These are phyloP conservation scores for Fusarium agapanthi DNA, from an alignment of 2,329 filamentous ascomycete genomes.

Conservation along the genomic window DNA sequence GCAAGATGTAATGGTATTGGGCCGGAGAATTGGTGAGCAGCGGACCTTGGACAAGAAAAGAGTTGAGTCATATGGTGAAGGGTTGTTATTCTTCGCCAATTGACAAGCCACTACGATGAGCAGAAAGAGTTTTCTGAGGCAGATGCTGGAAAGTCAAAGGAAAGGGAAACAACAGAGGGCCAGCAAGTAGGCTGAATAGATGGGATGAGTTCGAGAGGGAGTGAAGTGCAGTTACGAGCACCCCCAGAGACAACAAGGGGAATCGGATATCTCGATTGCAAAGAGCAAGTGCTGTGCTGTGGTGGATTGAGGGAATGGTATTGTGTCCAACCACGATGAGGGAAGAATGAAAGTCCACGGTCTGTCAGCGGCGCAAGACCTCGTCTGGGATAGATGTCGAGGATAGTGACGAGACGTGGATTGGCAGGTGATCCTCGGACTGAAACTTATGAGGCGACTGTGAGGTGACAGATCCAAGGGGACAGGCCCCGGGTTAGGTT, in stretches of 20 bases:
- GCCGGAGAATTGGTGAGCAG: conserved; percentile 10
- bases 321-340: conserved; percentile 32
- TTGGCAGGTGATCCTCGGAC: conserved; percentile 37
- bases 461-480: conserved; percentile 36
- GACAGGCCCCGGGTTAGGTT: conserved; percentile 22
- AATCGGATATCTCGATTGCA: conserved; percentile 42
- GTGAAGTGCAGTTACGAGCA: conserved; percentile 28
- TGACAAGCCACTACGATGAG: conserved; percentile 28
- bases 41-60: conserved; percentile 8
- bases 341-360: conserved; percentile 18
- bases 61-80: conserved; percentile 19
- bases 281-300: conserved; percentile 21
- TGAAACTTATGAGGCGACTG: conserved; percentile 38
- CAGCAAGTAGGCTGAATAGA: conserved; percentile 5
- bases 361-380: conserved; percentile 32
- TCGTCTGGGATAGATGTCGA: conserved; percentile 26
- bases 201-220: conserved; percentile 22
- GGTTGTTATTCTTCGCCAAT: conserved; percentile 14
- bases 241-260: conserved; percentile 20
- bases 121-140: conserved; percentile 16
- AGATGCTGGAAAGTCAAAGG: conserved; percentile 2
- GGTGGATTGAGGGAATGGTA: conserved; percentile 22
- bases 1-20: conserved; percentile 16
- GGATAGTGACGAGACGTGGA: conserved; percentile 20
- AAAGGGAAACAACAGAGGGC: conserved; percentile 10